Percentiles rank a stretch among this genome's conserved stretches.
phyloP scores from a whole-genome alignment of 176 grass and related monocot genomes.

The Carex pumila region DNA sequence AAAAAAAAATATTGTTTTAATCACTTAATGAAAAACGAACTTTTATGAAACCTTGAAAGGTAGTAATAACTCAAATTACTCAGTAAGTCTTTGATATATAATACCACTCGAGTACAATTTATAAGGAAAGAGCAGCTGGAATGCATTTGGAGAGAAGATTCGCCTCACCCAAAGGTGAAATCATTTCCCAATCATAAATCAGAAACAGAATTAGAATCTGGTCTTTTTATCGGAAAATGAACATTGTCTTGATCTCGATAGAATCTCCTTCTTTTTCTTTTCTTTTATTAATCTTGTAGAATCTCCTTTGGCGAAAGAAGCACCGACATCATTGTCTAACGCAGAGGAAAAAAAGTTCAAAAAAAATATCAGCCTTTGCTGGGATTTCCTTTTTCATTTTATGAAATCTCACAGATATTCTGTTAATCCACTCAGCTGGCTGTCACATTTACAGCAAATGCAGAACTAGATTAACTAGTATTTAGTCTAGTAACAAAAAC shows the following conservation, averaged over 20 bases:
- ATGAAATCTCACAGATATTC: not conserved
- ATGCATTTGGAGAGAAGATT: not conserved
- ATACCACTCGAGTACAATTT: not conserved
- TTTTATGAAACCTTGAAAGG: too few relatives aligned
- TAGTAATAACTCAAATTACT: too few relatives aligned
- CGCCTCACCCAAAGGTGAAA: not conserved
- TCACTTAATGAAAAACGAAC: too few relatives aligned
- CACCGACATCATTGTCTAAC: not conserved
- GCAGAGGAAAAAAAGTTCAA: not conserved
- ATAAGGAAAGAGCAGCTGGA: not conserved
- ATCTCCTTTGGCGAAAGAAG: constrained; percentile 1
- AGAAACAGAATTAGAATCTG: not conserved
- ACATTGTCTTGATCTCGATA: not conserved
- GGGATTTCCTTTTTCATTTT: not conserved
- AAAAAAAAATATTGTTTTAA: too few relatives aligned
- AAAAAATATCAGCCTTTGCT: not conserved
- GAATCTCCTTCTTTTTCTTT: too few relatives aligned
- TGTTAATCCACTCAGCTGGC: not conserved
- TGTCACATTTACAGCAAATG: too few relatives aligned
- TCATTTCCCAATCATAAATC: not conserved
- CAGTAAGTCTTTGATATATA: too few relatives aligned
- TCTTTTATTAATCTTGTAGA: too few relatives aligned
- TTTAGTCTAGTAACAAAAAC: too few relatives aligned
- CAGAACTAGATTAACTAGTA: too few relatives aligned
- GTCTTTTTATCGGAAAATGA: not conserved